Base-by-base conservation (phyloP, 1,284 basidiomycete genomes). In the Cryptococcus sp. region DNA sequence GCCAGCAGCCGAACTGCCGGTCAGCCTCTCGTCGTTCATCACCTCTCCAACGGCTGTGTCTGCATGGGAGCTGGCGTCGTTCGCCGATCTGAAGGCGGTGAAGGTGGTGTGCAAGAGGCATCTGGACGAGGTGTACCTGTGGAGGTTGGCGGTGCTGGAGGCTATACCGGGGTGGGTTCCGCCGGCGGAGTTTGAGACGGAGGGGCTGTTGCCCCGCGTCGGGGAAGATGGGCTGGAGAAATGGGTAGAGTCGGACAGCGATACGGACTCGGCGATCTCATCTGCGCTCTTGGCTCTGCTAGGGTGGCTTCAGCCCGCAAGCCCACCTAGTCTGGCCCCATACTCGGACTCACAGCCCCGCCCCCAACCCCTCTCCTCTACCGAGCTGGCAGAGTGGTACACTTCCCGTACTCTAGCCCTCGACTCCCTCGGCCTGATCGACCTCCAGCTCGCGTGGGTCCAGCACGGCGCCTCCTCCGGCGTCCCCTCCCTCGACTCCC, bases 381-480 rank as follows among this genome's bases (percentile, higher is more conserved):
- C 65, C 11, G 82, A 84, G 36, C 78, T 95, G 1, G 78, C 83
- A 5, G 58, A 72, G 16, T 97, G 91, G 92, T 96, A 94, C 77
- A 81, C 78, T 59, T 63, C 63, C 1, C 85, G 86, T 35, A 84
- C 89, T 24, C 79, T 86, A 43, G 63, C 67, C 35, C 82, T 91
- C 52, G 82, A 91, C 46, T 79, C 80, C 1, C 85, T 86, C 0
- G 91, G 91, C 0, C 83, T 91, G 75, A 78, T 91, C 35, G 88
- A 93, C 65, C 74, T 84, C 24, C 89, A 91, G 15, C 80, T 96
- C 15, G 82, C 84, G 11, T 81, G 88, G 49, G 82, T 91, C 13
- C 92, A 95, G 74, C 86, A 94, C 64, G 92, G 86, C 4, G 90
- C 87, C 7, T 86, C 91, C 9, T 84, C 85, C 62, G 88, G 87